A percentile compares a stretch with the other conserved stretches of the same genome.
These are phyloP conservation scores for Citrullus amarus DNA, from an alignment of 306 rosid genomes.

Conservation along the genomic window DNA sequence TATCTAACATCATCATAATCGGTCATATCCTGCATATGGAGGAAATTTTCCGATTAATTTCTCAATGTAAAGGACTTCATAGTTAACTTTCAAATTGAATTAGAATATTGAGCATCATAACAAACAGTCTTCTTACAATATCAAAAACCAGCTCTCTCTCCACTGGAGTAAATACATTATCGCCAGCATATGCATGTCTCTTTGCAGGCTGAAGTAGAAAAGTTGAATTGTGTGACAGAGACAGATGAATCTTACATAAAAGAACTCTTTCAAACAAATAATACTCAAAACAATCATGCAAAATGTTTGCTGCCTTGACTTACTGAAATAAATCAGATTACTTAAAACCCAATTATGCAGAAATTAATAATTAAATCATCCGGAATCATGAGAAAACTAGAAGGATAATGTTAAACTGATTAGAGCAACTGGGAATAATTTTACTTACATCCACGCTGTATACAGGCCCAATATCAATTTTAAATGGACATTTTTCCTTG, in stretches of 20 bases:
- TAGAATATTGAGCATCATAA: conserved; percentile 4
- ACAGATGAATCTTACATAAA: not conserved
- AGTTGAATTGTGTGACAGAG: not conserved
- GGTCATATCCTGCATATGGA: conserved; percentile 54
- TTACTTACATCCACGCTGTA: conserved; percentile 69
- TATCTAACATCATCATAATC: conserved; percentile 89
- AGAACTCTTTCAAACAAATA: not conserved
- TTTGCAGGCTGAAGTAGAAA: conserved; percentile 60
- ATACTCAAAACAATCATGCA: not conserved
- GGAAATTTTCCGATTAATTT: not conserved
- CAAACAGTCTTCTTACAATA: conserved; percentile 44
- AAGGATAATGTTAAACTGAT: not conserved
- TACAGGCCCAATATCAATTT: conserved; percentile 83
- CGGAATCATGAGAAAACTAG: not conserved
- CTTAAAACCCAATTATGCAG: not conserved
- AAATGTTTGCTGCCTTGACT: not conserved
- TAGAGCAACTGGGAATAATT: not conserved
- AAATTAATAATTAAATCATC: not conserved
- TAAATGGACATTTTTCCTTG: conserved; percentile 62
- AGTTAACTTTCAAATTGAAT: not conserved
- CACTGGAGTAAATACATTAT: conserved; percentile 62
- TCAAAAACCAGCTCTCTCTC: conserved; percentile 90
- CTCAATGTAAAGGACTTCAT: not conserved
- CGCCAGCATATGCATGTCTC: conserved; percentile 72
- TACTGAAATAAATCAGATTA: not conserved